Evolutionary conservation across 371 early-diverging fungal genomes (phyloP), one percentile per base, ranked within the genome.

Genomic region (Mortierella sp.): DNA sequence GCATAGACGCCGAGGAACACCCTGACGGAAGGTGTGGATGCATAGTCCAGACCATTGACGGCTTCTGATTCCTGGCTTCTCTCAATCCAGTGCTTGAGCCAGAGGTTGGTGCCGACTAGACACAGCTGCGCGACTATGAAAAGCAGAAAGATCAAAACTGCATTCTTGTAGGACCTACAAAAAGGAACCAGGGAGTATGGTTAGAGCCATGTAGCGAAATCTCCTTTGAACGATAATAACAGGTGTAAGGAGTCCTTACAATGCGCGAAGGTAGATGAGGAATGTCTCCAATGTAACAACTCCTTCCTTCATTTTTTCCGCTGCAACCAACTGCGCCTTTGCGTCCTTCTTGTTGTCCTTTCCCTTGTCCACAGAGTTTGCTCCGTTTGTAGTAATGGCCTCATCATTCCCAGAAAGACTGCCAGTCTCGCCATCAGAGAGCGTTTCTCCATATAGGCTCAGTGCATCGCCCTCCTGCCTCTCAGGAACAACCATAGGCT

Each of bases 51-150:
- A 16, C 39, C 50, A 7, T 49, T 30, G 8, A 51, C 53, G 13
- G 26, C 51, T 2, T 52, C 38, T 3, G 27, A 16, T 21, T 49
- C 31, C 41, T 56, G 27, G 13, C 46, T 71, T n/a, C 30, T 30
- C 14, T 55, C 46, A 34, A 71, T 71, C 72, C 72, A 66, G 31
- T 72, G 41, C 23, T 62, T 72, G 26, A 72, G 61, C 72, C 72
- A 72, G n/a, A 72, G 34, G 24, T 45, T 67, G 0, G 63, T 66
- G 28, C 53, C 26, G 0, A 72, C 67, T 5, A 72, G 50, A 24
- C 72, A 72, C 0, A 39, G n/a, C 19, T 72, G 72, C 0, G 67
- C 67, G 14, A 62, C 42, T 18, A 61, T 54, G 21, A 66, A 66
- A 0, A 72, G 58, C 7, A 21, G 16, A n/a, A 62, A 23, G 7